These are phyloP conservation scores for Begonia peltatifolia DNA, from an alignment of 306 rosid genomes.

Conservation along the genomic window DNA sequence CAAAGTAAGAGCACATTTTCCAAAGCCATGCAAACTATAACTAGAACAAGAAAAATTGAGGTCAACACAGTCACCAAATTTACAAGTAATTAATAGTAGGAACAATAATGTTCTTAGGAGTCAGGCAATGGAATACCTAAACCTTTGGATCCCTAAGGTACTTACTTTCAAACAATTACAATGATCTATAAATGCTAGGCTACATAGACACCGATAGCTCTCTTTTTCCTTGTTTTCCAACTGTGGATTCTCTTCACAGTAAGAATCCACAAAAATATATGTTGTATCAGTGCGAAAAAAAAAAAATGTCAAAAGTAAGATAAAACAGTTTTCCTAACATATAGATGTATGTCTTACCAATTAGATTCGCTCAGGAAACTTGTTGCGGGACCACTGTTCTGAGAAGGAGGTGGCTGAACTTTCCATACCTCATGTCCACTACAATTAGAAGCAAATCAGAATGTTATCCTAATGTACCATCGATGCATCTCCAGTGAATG, in stretches of 20 bases:
- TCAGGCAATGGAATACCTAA: neutral
- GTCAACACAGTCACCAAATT: neutral
- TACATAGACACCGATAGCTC: neutral
- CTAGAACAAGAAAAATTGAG: neutral
- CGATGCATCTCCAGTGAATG: too few species aligned
- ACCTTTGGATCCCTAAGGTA: neutral
- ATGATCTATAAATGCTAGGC: neutral
- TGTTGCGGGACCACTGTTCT: constrained; percentile 7
- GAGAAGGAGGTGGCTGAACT: constrained; percentile 6
- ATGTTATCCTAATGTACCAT: neutral
- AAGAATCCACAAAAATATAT: neutral
- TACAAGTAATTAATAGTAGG: neutral
- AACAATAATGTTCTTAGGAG: neutral
- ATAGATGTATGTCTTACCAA: constrained; percentile 2
- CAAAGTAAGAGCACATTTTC: neutral
- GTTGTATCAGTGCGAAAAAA: neutral
- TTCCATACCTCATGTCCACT: constrained; percentile 12
- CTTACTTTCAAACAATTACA: too few species aligned
- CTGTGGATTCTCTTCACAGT: neutral
- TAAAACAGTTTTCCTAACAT: neutral
- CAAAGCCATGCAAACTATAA: neutral
- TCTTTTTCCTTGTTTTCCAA: neutral
- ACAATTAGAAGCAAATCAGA: neutral
- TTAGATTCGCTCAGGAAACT: constrained; percentile 3
- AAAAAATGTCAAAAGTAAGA: neutral